A percentile compares a stretch with the other conserved stretches of the same genome.
Conservation (phyloP, 2,329 filamentous ascomycete species). For the Aspergillus hiratsukae region DNA sequence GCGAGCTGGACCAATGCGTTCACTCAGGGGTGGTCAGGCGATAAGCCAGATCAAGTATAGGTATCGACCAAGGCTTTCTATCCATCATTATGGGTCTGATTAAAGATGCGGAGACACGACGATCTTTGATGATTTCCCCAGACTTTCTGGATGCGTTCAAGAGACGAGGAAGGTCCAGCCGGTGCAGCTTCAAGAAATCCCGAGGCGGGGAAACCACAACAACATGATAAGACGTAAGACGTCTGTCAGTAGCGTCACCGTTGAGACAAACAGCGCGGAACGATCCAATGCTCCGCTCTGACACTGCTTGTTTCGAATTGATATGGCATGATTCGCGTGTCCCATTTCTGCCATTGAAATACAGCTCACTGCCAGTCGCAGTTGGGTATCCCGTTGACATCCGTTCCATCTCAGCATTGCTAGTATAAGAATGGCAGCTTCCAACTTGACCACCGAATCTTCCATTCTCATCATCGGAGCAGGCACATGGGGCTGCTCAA, state of each 20-base stretch:
- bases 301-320: neutral
- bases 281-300: neutral
- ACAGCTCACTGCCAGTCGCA: neutral
- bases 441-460: conserved; percentile 7
- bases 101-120: conserved; percentile 5
- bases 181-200: neutral
- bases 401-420: neutral
- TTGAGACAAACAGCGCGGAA: neutral
- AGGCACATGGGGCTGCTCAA: conserved; percentile 50
- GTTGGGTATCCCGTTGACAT: neutral
- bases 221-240: neutral
- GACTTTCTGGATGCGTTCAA: neutral
- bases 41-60: neutral
- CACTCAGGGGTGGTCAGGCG: neutral
- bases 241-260: neutral
- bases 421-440: neutral
- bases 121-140: neutral
- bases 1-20: neutral
- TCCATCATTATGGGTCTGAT: neutral
- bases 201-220: neutral
- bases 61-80: neutral
- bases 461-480: conserved; percentile 44
- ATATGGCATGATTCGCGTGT: neutral
- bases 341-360: conserved; percentile 1
- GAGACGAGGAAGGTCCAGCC: conserved; percentile 11